Conservation (phyloP, 139 green algal species). For the Desmodesmus armatus region DNA sequence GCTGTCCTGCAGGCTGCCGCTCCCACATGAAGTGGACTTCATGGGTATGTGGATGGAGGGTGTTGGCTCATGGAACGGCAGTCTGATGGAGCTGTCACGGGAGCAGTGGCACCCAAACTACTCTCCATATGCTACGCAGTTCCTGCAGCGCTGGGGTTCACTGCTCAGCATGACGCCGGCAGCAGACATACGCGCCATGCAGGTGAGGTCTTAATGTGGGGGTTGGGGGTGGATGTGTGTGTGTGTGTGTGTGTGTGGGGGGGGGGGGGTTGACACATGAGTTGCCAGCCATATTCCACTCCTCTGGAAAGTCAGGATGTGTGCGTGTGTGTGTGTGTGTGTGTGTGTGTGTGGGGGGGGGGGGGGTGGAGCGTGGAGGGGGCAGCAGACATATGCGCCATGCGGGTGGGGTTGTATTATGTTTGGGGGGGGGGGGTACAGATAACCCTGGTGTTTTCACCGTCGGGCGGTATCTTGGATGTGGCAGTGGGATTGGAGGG, state of each 20-base stretch:
- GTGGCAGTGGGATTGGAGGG: no score
- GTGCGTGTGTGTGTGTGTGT: no score
- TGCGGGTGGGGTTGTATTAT: no score
- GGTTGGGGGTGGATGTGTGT: background rate
- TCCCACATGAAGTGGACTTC: slow-evolving; percentile 25
- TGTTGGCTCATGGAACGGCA: slow-evolving; percentile 36
- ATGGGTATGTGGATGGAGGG: slow-evolving; percentile 50
- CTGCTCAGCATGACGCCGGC: slow-evolving; percentile 27
- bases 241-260: background rate
- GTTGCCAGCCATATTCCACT: background rate
- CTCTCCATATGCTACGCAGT: background rate
- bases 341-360: background rate
- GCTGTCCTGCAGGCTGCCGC: slow-evolving; percentile 22
- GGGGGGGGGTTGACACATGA: slow-evolving; percentile 7
- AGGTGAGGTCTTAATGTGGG: background rate
- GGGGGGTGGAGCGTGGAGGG: no score
- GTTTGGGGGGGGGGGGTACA: no score
- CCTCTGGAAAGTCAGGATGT: background rate
- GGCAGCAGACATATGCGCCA: no score
- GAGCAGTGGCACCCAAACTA: background rate
- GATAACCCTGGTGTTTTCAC: no score
- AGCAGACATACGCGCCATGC: background rate
- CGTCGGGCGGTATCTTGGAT: no score
- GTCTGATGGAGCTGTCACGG: background rate
- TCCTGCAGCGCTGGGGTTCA: slow-evolving; percentile 4